Conservation (phyloP, 768 basidiomycete genomes). For the Harrya chromipes region DNA sequence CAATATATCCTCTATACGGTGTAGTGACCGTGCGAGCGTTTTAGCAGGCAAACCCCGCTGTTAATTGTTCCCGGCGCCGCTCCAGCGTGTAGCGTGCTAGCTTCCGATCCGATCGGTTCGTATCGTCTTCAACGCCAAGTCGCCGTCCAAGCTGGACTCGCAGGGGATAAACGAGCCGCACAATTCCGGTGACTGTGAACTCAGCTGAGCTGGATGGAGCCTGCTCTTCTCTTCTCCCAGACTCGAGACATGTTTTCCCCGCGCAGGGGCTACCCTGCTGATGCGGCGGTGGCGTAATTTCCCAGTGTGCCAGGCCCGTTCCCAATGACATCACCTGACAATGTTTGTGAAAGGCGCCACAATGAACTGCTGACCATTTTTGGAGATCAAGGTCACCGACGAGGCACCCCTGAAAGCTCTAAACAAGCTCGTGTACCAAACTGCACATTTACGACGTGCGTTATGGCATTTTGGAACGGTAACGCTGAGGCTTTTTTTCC, state of each 20-base stretch:
- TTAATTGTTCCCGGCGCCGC: neutral
- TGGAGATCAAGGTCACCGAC: neutral
- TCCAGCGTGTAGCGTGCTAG: slow-evolving; percentile 2
- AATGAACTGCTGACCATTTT: slow-evolving; percentile 5
- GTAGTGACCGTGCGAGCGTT: neutral
- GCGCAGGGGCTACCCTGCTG: slow-evolving; percentile 16
- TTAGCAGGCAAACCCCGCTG: neutral
- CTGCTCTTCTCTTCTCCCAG: neutral
- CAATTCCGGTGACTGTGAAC: neutral
- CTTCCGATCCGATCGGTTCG: slow-evolving; percentile 16
- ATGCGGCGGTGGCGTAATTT: slow-evolving; percentile 7
- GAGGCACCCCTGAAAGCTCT: slow-evolving; percentile 3
- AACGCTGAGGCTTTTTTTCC: too few species aligned
- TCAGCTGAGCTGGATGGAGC: slow-evolving; percentile 4
- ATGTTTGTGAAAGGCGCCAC: slow-evolving; percentile 13
- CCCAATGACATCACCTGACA: neutral
- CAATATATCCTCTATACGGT: neutral
- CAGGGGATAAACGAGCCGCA: neutral
- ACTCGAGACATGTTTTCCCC: slow-evolving; percentile 4
- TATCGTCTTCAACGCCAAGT: slow-evolving; percentile 11
- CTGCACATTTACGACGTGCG: slow-evolving; percentile 2
- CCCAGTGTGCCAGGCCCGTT: slow-evolving; percentile 3
- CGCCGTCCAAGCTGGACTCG: slow-evolving; percentile 3
- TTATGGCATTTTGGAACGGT: slow-evolving; percentile 15
- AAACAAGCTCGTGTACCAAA: neutral